Base-by-base conservation (phyloP, 768 basidiomycete genomes). In the Amanita molliuscula region DNA sequence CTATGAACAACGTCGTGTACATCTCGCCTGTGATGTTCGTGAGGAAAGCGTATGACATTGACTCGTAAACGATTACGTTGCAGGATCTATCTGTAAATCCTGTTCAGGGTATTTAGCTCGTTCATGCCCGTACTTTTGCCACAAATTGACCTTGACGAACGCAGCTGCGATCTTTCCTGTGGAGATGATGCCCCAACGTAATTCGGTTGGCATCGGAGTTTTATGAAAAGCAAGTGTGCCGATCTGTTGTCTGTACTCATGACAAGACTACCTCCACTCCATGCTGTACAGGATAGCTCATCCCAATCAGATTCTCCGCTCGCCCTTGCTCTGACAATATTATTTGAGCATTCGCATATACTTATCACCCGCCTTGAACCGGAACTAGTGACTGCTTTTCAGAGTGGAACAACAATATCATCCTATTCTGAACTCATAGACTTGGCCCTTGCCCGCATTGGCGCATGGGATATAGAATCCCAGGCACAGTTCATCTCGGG, bases 141-240 rank as follows among this genome's bases (percentile, higher is more conserved):
- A 49, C 16, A 44, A 40, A 37, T 33, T 8, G 40, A 85, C 88
- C 71, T 77, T 78, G 9, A 80, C 75, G 61, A 92, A 93, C 9
- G 61, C 63, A 26, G 68, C 68, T 7, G 88, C 80, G 51, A 92
- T 93, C 16, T 62, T 60, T 26, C 88, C 88, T 1, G 89, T 90
- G 10, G 88, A 87, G 54, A 95, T 84, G 55, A 93, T 87, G 15
- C 91, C 90, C 91, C 90, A 92, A 49, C 78, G 78, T 48, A 90
- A 63, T 15, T 67, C 68, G 23, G 45, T 35, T 47, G 20, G 11
- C 16, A n/a, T 47, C 25, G 0, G 34, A 23, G 8, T 28, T 13
- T 13, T 26, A 4, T 26, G 9, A 15, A 29, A 13, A 15, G 16
- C 21, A 18, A 18, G 21, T n/a, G n/a, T n/a, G n/a, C n/a, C n/a